Evolutionary conservation across 352 stramenopile species (phyloP).

Genomic region (Thalassiosira sp.): DNA sequence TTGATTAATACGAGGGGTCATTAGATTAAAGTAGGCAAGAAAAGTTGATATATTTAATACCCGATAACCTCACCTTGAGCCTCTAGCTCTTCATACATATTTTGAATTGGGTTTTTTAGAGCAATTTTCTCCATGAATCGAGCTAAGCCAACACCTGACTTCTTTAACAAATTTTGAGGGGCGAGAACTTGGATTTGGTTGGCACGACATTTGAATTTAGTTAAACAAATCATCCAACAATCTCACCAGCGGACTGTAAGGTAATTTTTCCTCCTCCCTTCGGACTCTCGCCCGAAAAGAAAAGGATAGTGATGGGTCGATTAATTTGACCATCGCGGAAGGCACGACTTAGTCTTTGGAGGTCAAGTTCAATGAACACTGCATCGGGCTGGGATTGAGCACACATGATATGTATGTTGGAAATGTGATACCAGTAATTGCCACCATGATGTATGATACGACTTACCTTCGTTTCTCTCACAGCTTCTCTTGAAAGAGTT

Average conservation of each 20-base stretch:
- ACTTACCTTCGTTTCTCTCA: slow-evolving; percentile 40
- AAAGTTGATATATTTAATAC: too few species aligned
- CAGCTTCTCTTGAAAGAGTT: slow-evolving; percentile 18
- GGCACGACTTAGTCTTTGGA: slow-evolving; percentile 28
- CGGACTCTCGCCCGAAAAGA: slow-evolving; percentile 27
- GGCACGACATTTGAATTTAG: too few species aligned
- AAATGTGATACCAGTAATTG: too few species aligned
- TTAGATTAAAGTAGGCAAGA: too few species aligned
- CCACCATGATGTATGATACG: too few species aligned
- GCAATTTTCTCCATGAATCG: slow-evolving; percentile 23
- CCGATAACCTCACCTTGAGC: too few species aligned
- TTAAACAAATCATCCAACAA: too few species aligned
- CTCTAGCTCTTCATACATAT: slow-evolving; percentile 40
- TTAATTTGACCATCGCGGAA: slow-evolving; percentile 32
- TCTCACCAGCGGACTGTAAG: slow-evolving; percentile 24
- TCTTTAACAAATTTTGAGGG: slow-evolving; percentile 27
- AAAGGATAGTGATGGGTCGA: slow-evolving; percentile 31
- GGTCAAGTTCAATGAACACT: slow-evolving; percentile 42
- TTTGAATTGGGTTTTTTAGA: slow-evolving; percentile 38
- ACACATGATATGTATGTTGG: too few species aligned
- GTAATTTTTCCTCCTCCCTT: slow-evolving; percentile 12
- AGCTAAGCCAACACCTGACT: slow-evolving; percentile 15
- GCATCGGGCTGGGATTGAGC: slow-evolving; percentile 30
- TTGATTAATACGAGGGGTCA: too few species aligned
- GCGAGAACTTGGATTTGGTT: too few species aligned